Percentiles rank a stretch among this genome's conserved stretches.
Conservation (phyloP, 495 filamentous ascomycete species). For the Cercophora scortea region DNA sequence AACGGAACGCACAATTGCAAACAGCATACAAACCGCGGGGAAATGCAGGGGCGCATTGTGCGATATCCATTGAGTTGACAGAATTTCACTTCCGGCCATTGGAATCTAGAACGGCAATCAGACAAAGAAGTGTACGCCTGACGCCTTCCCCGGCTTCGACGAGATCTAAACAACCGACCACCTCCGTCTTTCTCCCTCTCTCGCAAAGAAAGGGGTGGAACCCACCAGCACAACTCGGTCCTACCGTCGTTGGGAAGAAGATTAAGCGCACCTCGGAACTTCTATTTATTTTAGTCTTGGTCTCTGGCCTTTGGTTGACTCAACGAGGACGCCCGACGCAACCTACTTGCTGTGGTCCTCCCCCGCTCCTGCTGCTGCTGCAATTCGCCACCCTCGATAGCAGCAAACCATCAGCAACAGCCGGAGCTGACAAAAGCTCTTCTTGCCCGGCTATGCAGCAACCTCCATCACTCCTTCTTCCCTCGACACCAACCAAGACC, state of each 20-base stretch:
- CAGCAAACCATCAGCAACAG: too few species aligned
- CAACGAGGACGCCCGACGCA: too few species aligned
- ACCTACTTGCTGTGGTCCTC: too few species aligned
- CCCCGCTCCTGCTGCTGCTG: too few species aligned
- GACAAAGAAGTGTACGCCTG: slow-evolving; percentile 5
- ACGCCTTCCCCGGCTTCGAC: slow-evolving; percentile 1
- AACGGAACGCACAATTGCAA: background rate
- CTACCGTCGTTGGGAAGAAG: too few species aligned
- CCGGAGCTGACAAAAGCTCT: too few species aligned
- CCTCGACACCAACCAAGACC: slow-evolving; percentile 9
- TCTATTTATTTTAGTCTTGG: too few species aligned
- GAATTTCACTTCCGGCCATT: background rate
- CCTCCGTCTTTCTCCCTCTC: background rate
- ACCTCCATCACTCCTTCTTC: background rate
- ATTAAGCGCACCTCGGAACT: too few species aligned
- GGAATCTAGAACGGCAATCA: background rate
- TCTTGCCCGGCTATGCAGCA: too few species aligned
- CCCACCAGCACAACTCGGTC: too few species aligned
- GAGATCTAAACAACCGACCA: background rate
- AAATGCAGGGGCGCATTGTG: background rate
- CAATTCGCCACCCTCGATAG: too few species aligned
- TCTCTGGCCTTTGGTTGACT: too few species aligned
- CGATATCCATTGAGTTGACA: background rate
- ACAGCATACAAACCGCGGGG: background rate
- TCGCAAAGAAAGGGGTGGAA: background rate